Conservation (phyloP, 2,329 filamentous ascomycete genomes). For the Bisporella sp. region DNA sequence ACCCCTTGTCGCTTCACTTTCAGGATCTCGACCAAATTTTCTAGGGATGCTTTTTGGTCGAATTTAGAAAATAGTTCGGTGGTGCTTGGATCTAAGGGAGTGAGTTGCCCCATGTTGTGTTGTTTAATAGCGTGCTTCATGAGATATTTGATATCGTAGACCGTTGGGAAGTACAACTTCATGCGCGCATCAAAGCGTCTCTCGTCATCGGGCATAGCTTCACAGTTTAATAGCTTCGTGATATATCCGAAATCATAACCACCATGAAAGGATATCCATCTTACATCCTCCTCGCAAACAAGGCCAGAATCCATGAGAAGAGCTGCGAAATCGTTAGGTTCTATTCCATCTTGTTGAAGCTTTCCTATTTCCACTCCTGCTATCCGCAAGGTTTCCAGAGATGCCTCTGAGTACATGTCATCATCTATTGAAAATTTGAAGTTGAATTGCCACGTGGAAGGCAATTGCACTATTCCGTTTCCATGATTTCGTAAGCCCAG, state of each 20-base stretch:
- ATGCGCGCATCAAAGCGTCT: constrained; percentile 83
- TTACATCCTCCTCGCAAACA: constrained; percentile 78
- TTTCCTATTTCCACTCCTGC: constrained; percentile 88
- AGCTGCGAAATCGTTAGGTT: constrained; percentile 81
- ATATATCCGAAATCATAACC: constrained; percentile 98
- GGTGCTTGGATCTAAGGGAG: constrained; percentile 56
- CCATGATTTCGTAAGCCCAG: constrained; percentile 35
- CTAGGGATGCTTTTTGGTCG: constrained; percentile 83
- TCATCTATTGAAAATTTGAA: constrained; percentile 92
- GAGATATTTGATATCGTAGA: constrained; percentile 95
- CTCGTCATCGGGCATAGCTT: constrained; percentile 80
- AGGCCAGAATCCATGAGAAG: constrained; percentile 88
- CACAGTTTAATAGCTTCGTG: constrained; percentile 84
- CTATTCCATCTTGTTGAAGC: constrained; percentile 83
- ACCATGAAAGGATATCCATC: constrained; percentile 96
- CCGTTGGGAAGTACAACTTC: constrained; percentile 84
- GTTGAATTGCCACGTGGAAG: constrained; percentile 98
- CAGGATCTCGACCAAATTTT: constrained; percentile 88
- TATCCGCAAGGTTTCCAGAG: constrained; percentile 82
- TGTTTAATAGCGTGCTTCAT: constrained; percentile 81
- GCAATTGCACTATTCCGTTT: constrained; percentile 47
- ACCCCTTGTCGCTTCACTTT: constrained; percentile 83
- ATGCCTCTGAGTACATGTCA: constrained; percentile 97
- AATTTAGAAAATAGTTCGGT: constrained; percentile 75
- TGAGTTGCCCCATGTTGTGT: constrained; percentile 55